Evolutionary conservation across 306 rosid species (phyloP), one percentile per base, ranked within the genome.

Genomic region (Citrullus amarus): DNA sequence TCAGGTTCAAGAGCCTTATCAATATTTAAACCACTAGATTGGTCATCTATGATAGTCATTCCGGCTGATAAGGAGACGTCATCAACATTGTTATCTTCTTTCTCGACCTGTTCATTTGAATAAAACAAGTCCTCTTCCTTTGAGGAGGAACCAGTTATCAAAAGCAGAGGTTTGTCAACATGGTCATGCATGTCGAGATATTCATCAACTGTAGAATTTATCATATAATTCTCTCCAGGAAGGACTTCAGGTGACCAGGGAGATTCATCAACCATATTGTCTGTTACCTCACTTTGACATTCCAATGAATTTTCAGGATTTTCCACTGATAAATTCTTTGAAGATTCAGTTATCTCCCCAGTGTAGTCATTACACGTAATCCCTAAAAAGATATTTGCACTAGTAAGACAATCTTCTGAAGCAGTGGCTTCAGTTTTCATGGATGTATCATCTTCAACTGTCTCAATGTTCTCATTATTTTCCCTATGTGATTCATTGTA

Each of bases 61-160:
- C 83, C 78, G 11, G 70, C 63, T 18, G 81, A 77, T n/a, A 73
- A 71, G 50, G 84, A 60, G 75, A 83, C 66, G 48, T 79, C 84
- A 54, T 86, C 88, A 30, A 69, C 84, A 77, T 58, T 28, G 84
- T 74, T 84, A 63, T 78, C 69, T 76, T 18, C 79, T 81, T 78
- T 62, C 74, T 63, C 85, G 55, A 79, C 85, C 81, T 63, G 83
- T 74, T 76, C 82, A 53, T 82, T 84, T 62, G 82, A 82, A 62
- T 53, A 72, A 84, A 13, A 58, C 61, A 14, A 44, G 44, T 73
- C 81, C 50, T 83, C 86, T 81, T 77, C 79, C 84, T 84, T 84
- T 46, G 20, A 66, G 4, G 84, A 76, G 46, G 66, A 81, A 84
- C 32, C 76, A 61, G 36, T n/a, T 22, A 79, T 22, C 77, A 59